phyloP scores from a whole-genome alignment of 805 yeast genomes.

The Monosporozyma solicola region DNA sequence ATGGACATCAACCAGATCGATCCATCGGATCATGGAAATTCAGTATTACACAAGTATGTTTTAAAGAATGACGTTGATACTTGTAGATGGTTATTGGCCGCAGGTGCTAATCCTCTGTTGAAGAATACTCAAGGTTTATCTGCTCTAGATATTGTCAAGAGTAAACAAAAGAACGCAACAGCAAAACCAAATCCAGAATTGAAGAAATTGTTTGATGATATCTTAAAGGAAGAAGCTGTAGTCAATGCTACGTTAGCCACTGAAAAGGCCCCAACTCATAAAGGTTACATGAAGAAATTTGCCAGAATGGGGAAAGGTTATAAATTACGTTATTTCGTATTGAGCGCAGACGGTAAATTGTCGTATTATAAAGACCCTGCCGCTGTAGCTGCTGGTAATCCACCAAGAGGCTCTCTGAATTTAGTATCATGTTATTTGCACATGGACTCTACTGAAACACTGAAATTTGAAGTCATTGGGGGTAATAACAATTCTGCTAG shows the following conservation, averaged over 20 bases:
- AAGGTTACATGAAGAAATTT: slow-evolving; percentile 92
- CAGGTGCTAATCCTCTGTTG: slow-evolving; percentile 92
- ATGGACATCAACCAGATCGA: slow-evolving; percentile 89
- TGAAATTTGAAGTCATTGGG: slow-evolving; percentile 81
- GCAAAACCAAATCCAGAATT: slow-evolving; percentile 28
- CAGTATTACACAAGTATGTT: slow-evolving; percentile 83
- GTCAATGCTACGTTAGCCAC: slow-evolving; percentile 35
- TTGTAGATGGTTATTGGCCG: slow-evolving; percentile 80
- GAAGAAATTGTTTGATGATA: slow-evolving; percentile 54
- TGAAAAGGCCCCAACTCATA: slow-evolving; percentile 64
- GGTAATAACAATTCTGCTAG: slow-evolving; percentile 53
- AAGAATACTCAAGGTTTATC: slow-evolving; percentile 72
- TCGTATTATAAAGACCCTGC: slow-evolving; percentile 88
- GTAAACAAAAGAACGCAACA: slow-evolving; percentile 29
- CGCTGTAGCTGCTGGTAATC: slow-evolving; percentile 54
- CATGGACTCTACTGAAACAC: slow-evolving; percentile 84
- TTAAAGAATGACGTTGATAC: slow-evolving; percentile 62
- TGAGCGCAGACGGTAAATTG: slow-evolving; percentile 70
- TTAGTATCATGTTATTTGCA: slow-evolving; percentile 73
- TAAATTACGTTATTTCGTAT: slow-evolving; percentile 84
- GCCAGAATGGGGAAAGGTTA: slow-evolving; percentile 95
- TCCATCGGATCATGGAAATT: slow-evolving; percentile 76
- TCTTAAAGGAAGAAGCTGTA: slow-evolving; percentile 68
- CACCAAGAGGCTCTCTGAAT: slow-evolving; percentile 83
- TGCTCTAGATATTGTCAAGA: slow-evolving; percentile 64